phyloP scores from a whole-genome alignment of 2,329 filamentous ascomycete genomes.

The Aspergillaceae sp. region DNA sequence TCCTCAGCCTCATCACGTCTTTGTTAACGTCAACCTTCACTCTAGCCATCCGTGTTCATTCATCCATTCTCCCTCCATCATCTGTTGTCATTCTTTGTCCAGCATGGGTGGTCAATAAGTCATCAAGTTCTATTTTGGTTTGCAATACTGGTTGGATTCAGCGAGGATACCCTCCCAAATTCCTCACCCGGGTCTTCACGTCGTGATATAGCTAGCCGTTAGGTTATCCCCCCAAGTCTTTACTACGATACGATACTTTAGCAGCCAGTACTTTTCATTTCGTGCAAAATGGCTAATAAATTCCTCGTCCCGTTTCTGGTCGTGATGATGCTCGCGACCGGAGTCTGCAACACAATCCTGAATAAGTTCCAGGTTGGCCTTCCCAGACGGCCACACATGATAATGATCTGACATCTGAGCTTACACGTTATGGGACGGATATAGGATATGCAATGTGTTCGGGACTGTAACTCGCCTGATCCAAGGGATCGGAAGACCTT shows the following conservation, averaged over 20 bases:
- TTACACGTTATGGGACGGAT: not conserved
- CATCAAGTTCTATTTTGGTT: not conserved
- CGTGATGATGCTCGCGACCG: constrained; percentile 91
- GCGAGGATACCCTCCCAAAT: not conserved
- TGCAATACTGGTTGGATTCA: not conserved
- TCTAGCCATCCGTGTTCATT: not conserved
- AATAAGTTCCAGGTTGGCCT: constrained; percentile 81
- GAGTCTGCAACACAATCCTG: constrained; percentile 91
- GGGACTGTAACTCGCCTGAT: constrained; percentile 68
- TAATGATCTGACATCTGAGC: not conserved
- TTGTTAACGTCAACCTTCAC: not conserved
- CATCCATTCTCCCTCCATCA: not conserved
- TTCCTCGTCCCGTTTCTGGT: constrained; percentile 75
- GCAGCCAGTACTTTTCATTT: not conserved
- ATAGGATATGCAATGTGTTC: constrained; percentile 90
- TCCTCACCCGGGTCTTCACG: not conserved
- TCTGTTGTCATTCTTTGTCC: not conserved
- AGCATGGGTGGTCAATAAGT: constrained; percentile 8
- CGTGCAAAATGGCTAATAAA: constrained; percentile 56
- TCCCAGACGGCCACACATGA: not conserved
- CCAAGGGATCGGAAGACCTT: constrained; percentile 62
- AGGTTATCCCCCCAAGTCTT: not conserved
- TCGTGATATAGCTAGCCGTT: not conserved
- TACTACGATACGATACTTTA: not conserved
- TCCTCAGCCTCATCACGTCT: not conserved